Base-by-base conservation (phyloP, 192 early-diverging fungal genomes). In the Lunasporangiospora selenospora region DNA sequence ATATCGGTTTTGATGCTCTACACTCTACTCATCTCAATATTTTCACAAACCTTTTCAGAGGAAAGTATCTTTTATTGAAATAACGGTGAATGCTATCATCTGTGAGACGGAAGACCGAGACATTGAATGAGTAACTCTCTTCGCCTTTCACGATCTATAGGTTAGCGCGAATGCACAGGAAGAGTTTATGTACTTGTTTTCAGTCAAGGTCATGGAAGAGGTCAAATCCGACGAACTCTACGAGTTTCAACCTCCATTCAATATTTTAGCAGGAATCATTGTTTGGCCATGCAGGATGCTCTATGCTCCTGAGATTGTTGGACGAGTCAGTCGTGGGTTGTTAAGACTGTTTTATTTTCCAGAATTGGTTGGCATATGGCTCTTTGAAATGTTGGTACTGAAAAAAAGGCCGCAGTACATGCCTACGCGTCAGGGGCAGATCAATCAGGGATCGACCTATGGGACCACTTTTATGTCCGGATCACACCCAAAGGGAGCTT, bases 151-250 rank as follows among this genome's bases (percentile, higher is more conserved):
- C n/a, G 19, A 57, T 15, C 42, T 9, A 23, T 63, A 66, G 49
- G 73, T 79, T 30, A 79, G 73, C 51, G 63, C 65, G 8, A 79
- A 79, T 16, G 77, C 77, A 33, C 65, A 79, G 32, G 77, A 79
- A 48, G 77, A 79, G 43, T 79, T 75, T 46, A 75, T 79, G 47
- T 79, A 69, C 42, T 36, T 79, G 42, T 75, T 75, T 31, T 75
- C 65, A 18, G 73, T 79, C 64, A 79, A 79, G 40, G 70, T 75
- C 21, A 67, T 79, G 60, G 77, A 79, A 19, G 60, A 79, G 23
- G 73, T 79, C 41, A 75, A 75, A 33, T 75, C 70, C 24, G 77
- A 79, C 11, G 64, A 65, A 26, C 38, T 75, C 2, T 79, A 66
- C 29, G 77, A 79, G 39, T 79, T 69, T 32, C 64, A 75, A 18